Evolutionary conservation across 176 grass and related monocot genomes (phyloP), one percentile per base, ranked within the genome.

Genomic region (Ananas comosus): DNA sequence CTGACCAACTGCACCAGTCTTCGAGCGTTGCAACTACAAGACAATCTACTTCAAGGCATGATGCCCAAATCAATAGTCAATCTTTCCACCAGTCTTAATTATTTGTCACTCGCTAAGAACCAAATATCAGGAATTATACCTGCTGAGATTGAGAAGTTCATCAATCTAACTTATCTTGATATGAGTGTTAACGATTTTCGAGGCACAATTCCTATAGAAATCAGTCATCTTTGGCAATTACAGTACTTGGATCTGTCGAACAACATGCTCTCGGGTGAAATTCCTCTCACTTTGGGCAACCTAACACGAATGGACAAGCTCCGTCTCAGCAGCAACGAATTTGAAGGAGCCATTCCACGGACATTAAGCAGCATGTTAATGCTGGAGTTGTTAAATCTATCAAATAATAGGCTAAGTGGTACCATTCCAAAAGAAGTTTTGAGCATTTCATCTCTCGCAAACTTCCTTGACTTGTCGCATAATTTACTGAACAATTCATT

Each of bases 61-160:
- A n/a, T 88, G 12, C 78, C 82, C 2, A 64, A 48, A 67, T 67
- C 82, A 3, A 53, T 85, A 13, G 70, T 64, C 16, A 85, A 81
- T 57, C 74, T 88, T n/a, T 78, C 82, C 0, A 56, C 74, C 13
- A 57, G 21, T 72, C 1, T 88, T 14, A 0, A 76, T 11, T 0
- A 9, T 3, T 75, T 88, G 17, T 0, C 33, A 9, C 27, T 84
- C 57, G 56, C 3, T 23, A 0, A 1, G 0, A 88, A 84, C 18
- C 79, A 22, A 48, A 25, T 88, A 24, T 51, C 59, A 0, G 85
- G 77, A n/a, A 67, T 50, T 13, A 65, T 88, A 13, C 78, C 74
- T 0, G 0, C 29, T 56, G 72, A 68, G 70, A 71, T 84, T 19
- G 77, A 73, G 5, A 88, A 88, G 13, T 72, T 84, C 21, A 18